Conservation (phyloP, 2,329 filamentous ascomycete species). For the Aspergillus sp. region DNA sequence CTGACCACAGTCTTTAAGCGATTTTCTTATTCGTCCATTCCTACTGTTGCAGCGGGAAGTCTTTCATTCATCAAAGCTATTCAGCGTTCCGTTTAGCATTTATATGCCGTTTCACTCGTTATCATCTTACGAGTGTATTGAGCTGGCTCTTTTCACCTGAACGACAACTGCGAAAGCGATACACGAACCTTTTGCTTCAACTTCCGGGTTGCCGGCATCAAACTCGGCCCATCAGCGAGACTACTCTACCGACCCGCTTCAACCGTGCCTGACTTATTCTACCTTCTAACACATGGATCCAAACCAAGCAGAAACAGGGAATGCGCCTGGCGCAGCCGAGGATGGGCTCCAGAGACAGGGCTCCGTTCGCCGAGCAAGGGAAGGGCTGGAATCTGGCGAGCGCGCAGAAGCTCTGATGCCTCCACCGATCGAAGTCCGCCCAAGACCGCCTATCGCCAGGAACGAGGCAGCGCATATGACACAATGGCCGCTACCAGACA, state of each 20-base stretch:
- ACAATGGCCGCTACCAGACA: slow-evolving; percentile 40
- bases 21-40: slow-evolving; percentile 10
- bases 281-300: slow-evolving; percentile 18
- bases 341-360: slow-evolving; percentile 16
- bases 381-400: slow-evolving; percentile 24
- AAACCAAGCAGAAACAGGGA: slow-evolving; percentile 5
- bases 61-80: no score
- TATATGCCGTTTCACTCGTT: slow-evolving; percentile 2
- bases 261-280: no score
- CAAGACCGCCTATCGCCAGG: slow-evolving; percentile 9
- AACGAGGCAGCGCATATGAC: slow-evolving; percentile 26
- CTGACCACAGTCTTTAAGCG: slow-evolving; percentile 1
- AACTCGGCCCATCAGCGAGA: neutral
- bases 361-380: slow-evolving; percentile 27
- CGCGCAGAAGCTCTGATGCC: slow-evolving; percentile 12
- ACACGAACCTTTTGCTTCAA: slow-evolving; percentile 1
- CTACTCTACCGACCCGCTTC: no score
- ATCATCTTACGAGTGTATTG: slow-evolving; percentile 7
- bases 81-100: slow-evolving; percentile 2
- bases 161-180: neutral
- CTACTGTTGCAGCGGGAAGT: slow-evolving; percentile 8
- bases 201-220: neutral
- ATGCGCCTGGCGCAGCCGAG: slow-evolving; percentile 5
- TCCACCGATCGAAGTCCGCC: slow-evolving; percentile 7
- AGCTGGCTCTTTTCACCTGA: slow-evolving; percentile 4